Conservation (phyloP, 352 stramenopile species). For the Phytophthora colocasiae region DNA sequence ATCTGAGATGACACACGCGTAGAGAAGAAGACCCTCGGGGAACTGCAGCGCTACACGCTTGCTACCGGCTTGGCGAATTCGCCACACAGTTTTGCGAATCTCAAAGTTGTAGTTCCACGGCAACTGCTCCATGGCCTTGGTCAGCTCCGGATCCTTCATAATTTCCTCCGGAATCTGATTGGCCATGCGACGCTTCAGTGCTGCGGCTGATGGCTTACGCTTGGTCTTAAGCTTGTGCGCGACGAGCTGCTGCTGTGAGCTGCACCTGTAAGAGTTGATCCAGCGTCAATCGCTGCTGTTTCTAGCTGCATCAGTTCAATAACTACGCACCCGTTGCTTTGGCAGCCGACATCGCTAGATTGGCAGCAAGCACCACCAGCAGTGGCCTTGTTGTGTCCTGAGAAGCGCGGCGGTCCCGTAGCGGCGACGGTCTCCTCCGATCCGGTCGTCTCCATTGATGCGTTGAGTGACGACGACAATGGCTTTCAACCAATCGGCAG, state of each 20-base stretch:
- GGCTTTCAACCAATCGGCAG: conserved; percentile 20
- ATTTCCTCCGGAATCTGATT: conserved; percentile 94
- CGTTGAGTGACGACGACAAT: background rate
- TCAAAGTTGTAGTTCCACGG: conserved; percentile 99
- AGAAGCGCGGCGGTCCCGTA: conserved; percentile 61
- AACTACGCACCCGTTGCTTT: conserved; percentile 24
- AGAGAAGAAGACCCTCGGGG: conserved; percentile 98
- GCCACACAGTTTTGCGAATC: conserved; percentile 98
- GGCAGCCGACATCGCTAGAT: conserved; percentile 12
- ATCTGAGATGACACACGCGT: conserved; percentile 97
- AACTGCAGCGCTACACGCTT: conserved; percentile 98
- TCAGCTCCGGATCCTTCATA: conserved; percentile 85
- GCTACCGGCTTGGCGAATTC: conserved; percentile 90
- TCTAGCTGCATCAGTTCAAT: background rate
- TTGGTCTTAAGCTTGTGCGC: conserved; percentile 57
- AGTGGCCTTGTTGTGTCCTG: conserved; percentile 45
- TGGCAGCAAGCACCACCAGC: conserved; percentile 18
- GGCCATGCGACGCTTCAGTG: conserved; percentile 72
- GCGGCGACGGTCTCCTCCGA: conserved; percentile 9
- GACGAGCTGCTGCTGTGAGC: conserved; percentile 31
- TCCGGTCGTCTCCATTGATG: conserved; percentile 11
- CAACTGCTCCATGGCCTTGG: conserved; percentile 94
- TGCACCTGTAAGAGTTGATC: conserved; percentile 14
- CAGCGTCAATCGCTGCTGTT: background rate
- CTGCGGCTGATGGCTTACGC: conserved; percentile 68